Conservation (phyloP, 331 rosid species). For the Pyrus hybrid region DNA sequence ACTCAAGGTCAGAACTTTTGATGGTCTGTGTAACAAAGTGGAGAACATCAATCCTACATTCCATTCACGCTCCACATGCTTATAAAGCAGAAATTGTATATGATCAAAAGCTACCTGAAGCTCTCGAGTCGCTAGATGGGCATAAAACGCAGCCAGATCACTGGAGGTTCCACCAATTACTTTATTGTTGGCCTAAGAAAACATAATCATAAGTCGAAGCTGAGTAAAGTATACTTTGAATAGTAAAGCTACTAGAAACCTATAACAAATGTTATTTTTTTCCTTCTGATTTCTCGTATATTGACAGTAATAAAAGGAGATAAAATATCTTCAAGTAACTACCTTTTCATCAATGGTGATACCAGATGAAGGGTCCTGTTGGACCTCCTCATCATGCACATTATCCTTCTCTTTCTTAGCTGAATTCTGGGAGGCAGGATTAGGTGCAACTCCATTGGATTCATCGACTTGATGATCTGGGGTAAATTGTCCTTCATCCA, state of each 20-base stretch:
- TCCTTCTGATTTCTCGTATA: background rate
- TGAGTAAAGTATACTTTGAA: background rate
- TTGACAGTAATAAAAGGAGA: background rate
- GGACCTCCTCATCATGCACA: background rate
- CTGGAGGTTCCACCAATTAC: conserved; percentile 8
- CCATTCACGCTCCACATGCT: background rate
- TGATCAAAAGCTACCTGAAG: conserved; percentile 17
- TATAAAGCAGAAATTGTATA: background rate
- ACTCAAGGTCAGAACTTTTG: conserved; percentile 21
- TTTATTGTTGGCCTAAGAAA: conserved; percentile 7
- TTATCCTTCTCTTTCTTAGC: background rate
- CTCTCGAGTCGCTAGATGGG: conserved; percentile 14
- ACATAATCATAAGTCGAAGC: background rate
- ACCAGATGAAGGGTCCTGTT: background rate
- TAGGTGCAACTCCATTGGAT: background rate
- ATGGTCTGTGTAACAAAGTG: conserved; percentile 11
- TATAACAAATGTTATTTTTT: background rate
- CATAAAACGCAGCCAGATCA: background rate
- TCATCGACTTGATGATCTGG: background rate
- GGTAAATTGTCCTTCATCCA: conserved; percentile 5
- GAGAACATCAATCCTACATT: background rate
- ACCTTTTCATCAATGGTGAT: conserved; percentile 11
- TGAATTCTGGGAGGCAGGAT: background rate
- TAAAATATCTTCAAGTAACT: background rate
- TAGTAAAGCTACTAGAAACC: background rate